A percentile compares a stretch with the other conserved stretches of the same genome.
phyloP scores from a whole-genome alignment of 768 basidiomycete species.

The Cyclocybe aegerita region DNA sequence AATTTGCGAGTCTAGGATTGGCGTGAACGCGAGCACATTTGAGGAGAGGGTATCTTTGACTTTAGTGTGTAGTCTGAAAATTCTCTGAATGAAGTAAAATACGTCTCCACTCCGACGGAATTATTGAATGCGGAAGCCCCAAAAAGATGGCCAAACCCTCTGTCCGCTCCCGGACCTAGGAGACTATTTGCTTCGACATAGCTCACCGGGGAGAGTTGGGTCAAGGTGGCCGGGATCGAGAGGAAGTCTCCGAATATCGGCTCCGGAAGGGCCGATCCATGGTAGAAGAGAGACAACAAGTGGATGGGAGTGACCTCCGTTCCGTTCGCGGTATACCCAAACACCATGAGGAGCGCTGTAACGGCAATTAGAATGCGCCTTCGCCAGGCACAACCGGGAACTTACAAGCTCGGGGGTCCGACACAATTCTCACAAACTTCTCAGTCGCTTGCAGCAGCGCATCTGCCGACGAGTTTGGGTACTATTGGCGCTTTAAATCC shows the following conservation, averaged over 20 bases:
- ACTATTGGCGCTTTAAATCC: conserved; percentile 18
- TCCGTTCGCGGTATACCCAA: conserved; percentile 21
- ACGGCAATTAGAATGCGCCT: conserved; percentile 1
- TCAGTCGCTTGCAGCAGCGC: conserved; percentile 36
- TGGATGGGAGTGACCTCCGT: conserved; percentile 22
- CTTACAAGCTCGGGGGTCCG: conserved; percentile 39
- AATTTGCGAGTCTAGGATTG: conserved; percentile 34
- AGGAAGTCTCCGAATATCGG: conserved; percentile 38
- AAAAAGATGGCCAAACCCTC: conserved; percentile 36
- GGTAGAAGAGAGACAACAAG: conserved; percentile 33
- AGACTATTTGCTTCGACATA: conserved; percentile 33
- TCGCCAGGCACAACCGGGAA: background rate
- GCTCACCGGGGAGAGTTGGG: conserved; percentile 29
- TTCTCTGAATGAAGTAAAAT: conserved; percentile 29
- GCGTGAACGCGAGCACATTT: conserved; percentile 36
- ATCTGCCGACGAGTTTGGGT: conserved; percentile 35
- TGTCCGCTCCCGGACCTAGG: conserved; percentile 26
- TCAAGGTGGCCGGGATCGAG: conserved; percentile 29
- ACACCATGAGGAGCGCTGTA: conserved; percentile 25
- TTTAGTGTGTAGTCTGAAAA: conserved; percentile 28
- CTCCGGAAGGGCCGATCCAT: conserved; percentile 30
- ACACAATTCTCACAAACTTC: conserved; percentile 32
- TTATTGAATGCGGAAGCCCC: conserved; percentile 33
- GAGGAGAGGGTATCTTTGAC: conserved; percentile 22
- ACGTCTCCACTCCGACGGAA: conserved; percentile 23